Evolutionary conservation across 768 basidiomycete genomes (phyloP), one percentile per base, ranked within the genome.

Genomic region (Trametes cubensis): DNA sequence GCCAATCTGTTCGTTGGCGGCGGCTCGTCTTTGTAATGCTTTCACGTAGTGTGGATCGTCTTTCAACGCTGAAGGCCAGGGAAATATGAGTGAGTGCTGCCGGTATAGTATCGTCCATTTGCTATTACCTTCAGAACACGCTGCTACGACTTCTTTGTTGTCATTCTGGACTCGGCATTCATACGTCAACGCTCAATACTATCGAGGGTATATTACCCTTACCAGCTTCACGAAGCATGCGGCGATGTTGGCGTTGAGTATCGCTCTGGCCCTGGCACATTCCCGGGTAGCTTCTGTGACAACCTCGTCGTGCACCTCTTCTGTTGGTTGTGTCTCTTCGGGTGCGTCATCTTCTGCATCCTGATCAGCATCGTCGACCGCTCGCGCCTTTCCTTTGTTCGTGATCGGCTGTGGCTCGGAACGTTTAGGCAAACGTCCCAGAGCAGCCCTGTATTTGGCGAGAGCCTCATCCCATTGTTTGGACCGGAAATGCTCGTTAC

Each of bases 11-110:
- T 95, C 94, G 71, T 94, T 96, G 7, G 91, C 92, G 21, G 82
- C 70, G 14, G 95, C 95, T n/a, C 97, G 85, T 67, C 97, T 79
- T 70, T 94, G 92, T 6, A 97, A 78, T 0, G 90, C 95, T 75
- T 96, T 98, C 66, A 89, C 73, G 71, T 98, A 96, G 21, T 76
- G 72, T 13, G 94, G 89, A 68, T 97, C 91, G 68, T 98, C 92
- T 34, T 80, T 74, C n/a, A 99, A 79, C 25, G 95, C 94, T 95
- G 69, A 40, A 47, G n/a, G 34, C 11, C 21, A 59, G 48, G 48
- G 13, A n/a, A n/a, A 20, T 62, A 62, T 66, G 42, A 47, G 54
- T 15, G 6, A n/a, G 21, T 55, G 57, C 45, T 2, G 34, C 2
- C 34, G 10, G 38, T 39, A 38, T 53, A 40, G 10, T 13, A 30